These are phyloP conservation scores for Elaphomyces granulatus DNA, from an alignment of 495 filamentous ascomycete genomes.

Conservation along the genomic window DNA sequence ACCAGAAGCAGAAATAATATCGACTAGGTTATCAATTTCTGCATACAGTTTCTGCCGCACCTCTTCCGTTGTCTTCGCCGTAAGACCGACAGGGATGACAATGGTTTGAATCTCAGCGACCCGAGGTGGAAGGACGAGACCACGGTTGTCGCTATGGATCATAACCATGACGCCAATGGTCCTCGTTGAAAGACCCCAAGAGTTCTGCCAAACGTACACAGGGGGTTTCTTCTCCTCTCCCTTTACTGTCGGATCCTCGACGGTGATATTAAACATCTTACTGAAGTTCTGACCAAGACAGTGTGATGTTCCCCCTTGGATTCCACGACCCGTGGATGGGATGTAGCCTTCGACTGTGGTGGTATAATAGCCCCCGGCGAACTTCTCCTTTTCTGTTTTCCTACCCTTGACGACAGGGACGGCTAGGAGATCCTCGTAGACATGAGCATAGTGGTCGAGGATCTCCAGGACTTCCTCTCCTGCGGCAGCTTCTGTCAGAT, in stretches of 20 bases:
- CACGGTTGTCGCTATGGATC: constrained; percentile 90
- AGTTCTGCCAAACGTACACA: constrained; percentile 91
- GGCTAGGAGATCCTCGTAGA: constrained; percentile 87
- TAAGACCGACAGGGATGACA: constrained; percentile 88
- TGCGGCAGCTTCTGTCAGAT: constrained; percentile 64
- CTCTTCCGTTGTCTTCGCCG: constrained; percentile 65
- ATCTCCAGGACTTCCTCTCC: constrained; percentile 79
- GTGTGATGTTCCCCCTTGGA: constrained; percentile 90
- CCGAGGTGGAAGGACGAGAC: constrained; percentile 77
- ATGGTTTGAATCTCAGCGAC: constrained; percentile 78
- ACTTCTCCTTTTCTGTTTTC: constrained; percentile 89
- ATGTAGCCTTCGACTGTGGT: constrained; percentile 87
- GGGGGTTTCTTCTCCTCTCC: constrained; percentile 54
- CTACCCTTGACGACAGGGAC: constrained; percentile 82
- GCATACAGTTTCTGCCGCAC: constrained; percentile 57
- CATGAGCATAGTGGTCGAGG: constrained; percentile 76
- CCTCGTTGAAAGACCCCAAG: constrained; percentile 92
- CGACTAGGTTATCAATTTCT: constrained; percentile 51
- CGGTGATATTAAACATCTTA: constrained; percentile 95
- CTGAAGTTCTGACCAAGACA: constrained; percentile 94
- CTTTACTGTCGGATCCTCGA: constrained; percentile 75
- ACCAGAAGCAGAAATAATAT: constrained; percentile 46
- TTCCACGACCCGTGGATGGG: constrained; percentile 83
- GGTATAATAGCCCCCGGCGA: constrained; percentile 89
- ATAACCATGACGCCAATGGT: constrained; percentile 97